A percentile compares a stretch with the other conserved stretches of the same genome.
These are phyloP conservation scores for Pyricularia grisea DNA, from an alignment of 2,329 filamentous ascomycete species.

Conservation along the genomic window DNA sequence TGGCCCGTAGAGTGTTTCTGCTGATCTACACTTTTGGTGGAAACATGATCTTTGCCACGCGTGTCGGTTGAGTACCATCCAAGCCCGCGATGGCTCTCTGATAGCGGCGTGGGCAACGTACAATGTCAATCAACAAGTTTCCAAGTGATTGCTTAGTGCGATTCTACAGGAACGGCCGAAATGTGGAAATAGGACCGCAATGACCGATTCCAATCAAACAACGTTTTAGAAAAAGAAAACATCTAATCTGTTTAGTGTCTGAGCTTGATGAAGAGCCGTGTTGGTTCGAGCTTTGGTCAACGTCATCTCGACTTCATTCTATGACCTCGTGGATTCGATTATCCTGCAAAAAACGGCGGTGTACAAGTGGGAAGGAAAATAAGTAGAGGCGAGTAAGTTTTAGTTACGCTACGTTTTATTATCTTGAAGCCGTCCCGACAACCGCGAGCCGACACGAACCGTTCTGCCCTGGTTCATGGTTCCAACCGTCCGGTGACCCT, in stretches of 20 bases:
- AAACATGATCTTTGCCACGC: not conserved
- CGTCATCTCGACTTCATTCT: not conserved
- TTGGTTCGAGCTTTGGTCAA: not conserved
- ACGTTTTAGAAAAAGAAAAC: not conserved
- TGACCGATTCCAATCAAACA: not conserved
- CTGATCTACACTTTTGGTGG: not conserved
- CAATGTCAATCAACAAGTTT: not conserved
- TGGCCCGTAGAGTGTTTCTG: not conserved
- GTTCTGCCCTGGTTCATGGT: not conserved
- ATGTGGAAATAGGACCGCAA: not conserved
- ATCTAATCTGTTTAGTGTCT: not conserved
- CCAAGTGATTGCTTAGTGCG: not conserved
- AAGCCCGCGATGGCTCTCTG: not conserved
- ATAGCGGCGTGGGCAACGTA: not conserved
- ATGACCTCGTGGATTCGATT: not conserved
- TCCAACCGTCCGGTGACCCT: not conserved
- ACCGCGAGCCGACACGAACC: not conserved
- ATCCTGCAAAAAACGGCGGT: not conserved
- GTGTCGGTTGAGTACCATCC: not conserved
- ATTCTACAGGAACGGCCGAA: not conserved
- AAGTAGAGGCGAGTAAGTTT: not conserved
- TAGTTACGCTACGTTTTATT: not conserved
- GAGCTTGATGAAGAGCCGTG: not conserved
- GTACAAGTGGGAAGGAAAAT: not conserved
- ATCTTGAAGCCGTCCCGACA: not conserved